These are phyloP conservation scores for Phytophthora europaea DNA, from an alignment of 352 stramenopile species.

Conservation along the genomic window DNA sequence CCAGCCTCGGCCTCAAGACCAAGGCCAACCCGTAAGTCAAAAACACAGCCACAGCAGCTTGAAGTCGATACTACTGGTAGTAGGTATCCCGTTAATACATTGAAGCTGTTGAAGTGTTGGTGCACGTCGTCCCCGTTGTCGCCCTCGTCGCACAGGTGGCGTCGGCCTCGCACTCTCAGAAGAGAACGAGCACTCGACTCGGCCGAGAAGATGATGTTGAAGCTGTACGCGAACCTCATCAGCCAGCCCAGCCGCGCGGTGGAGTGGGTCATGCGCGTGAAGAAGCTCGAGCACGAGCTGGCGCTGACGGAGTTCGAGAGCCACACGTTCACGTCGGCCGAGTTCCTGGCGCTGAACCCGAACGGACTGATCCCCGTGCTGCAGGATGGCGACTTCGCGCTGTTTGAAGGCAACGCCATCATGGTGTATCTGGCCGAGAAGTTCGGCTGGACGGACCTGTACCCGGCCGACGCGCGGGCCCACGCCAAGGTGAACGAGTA, in stretches of 20 bases:
- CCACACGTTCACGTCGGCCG: conserved; percentile 38
- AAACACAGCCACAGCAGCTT: neutral
- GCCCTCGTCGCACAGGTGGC: neutral
- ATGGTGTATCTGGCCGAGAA: conserved; percentile 63
- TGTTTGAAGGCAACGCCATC: conserved; percentile 62
- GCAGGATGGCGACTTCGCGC: conserved; percentile 42
- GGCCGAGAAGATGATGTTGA: conserved; percentile 31
- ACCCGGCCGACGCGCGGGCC: conserved; percentile 51
- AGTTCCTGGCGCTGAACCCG: conserved; percentile 48
- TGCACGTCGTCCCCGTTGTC: neutral
- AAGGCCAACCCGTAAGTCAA: conserved; percentile 32
- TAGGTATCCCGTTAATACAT: neutral
- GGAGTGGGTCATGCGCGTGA: conserved; percentile 49
- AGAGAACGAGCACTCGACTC: neutral
- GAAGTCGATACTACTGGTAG: neutral
- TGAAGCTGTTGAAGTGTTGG: neutral
- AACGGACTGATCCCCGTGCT: conserved; percentile 48
- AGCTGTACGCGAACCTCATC: conserved; percentile 52
- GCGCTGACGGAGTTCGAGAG: conserved; percentile 33
- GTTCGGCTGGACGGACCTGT: conserved; percentile 56
- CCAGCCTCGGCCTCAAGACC: conserved; percentile 32
- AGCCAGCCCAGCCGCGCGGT: conserved; percentile 47
- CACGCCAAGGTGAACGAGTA: conserved; percentile 75
- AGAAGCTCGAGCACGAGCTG: conserved; percentile 50
- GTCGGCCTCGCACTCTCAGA: neutral